These are phyloP conservation scores for sweet orange (Citrus sinensis) DNA, from an alignment of 345 rosid genomes.

Conservation along the genomic window DNA sequence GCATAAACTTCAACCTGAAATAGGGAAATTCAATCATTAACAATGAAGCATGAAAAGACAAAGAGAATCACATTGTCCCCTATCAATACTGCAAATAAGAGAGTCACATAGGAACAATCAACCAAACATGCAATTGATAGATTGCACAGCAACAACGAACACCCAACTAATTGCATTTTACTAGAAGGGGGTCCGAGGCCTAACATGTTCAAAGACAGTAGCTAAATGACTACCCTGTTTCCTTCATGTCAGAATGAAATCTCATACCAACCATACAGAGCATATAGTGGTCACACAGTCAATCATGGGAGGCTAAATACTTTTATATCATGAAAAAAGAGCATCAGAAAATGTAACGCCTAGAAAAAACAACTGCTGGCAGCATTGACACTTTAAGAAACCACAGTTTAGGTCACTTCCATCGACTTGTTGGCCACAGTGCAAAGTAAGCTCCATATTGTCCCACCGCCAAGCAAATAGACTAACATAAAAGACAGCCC, in stretches of 20 bases:
- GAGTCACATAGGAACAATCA: background rate
- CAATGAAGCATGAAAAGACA: background rate
- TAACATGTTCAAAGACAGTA: background rate
- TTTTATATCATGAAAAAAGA: background rate
- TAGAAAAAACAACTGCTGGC: background rate
- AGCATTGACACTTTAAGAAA: background rate
- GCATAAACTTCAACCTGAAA: constrained; percentile 18
- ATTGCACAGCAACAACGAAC: background rate
- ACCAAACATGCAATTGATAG: background rate
- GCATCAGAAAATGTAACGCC: background rate
- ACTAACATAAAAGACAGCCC: background rate
- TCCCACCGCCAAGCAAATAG: background rate
- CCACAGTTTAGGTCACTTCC: background rate
- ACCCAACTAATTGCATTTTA: background rate
- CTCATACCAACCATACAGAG: background rate
- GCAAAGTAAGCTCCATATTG: background rate
- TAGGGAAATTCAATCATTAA: background rate
- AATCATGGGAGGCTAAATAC: background rate
- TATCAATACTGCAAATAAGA: background rate
- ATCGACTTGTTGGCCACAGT: background rate
- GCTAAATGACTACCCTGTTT: background rate
- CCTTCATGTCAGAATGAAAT: background rate
- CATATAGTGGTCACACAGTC: background rate
- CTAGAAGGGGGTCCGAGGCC: background rate
- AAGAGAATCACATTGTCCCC: background rate